Base-by-base conservation (phyloP, 768 basidiomycete genomes). In the Punctularia strigosozonata region DNA sequence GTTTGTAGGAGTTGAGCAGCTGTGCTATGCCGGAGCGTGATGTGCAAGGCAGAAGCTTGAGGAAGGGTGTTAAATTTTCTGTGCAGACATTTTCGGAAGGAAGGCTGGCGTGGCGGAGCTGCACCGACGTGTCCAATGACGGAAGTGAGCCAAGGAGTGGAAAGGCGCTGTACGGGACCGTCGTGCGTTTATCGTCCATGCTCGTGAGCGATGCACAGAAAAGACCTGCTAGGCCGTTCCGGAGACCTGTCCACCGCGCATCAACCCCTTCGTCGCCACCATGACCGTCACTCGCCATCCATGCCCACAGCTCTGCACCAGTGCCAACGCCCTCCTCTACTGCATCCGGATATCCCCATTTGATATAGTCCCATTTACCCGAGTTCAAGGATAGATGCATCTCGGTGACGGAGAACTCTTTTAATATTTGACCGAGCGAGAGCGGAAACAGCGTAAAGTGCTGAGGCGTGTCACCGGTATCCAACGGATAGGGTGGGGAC, bases 31-130 rank as follows among this genome's bases (percentile, higher is more conserved):
- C 92, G 0, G 91, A 88, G 15, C 70, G 63, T 4, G 85, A 77
- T 52, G 95, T 88, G 66, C 94, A 98, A 0, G 95, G 95, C 1
- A 98, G 64, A 7, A 97, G 75, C 54, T 94, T 90, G 42, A 97
- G 69, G 61, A 98, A 95, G 0, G 95, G 94, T 0, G 94, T 97
- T 6, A 98, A 64, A 51, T 97, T 97, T 54, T 98, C 95, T 4
- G 94, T 98, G 54, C 94, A 99, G n/a, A 97, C 84, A 48, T 80
- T 68, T 53, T 92, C 87, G 3, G 80, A 85, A 5, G 84, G 82
- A 15, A 83, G 69, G 6, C 75, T 73, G 2, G 83, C 86, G 48
- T 91, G 80, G 43, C 80, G 77, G 19, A 89, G 65, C 32, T 66
- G 62, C 42, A 83, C 71, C 12, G 64, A 59, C 7, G 55, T 46